Percentiles rank a stretch among this genome's conserved stretches.
Evolutionary conservation across 352 stramenopile species (phyloP).

Genomic region (Phytophthora ohioensis): DNA sequence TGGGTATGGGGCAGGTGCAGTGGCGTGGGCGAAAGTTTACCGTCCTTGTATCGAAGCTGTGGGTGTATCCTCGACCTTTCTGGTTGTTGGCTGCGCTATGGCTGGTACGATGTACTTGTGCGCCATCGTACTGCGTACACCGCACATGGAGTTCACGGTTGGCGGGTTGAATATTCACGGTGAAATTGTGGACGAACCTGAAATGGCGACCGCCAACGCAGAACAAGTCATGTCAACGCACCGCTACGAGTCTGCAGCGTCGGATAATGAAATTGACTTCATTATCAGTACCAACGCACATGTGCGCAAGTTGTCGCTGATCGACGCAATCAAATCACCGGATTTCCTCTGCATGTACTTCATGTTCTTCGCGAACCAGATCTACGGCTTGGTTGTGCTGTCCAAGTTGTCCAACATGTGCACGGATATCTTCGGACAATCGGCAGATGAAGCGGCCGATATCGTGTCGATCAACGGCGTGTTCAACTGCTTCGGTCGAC

Average conservation of each 20-base stretch:
- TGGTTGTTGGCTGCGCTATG: conserved; percentile 58
- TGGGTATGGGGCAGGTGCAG: conserved; percentile 67
- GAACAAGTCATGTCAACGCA: conserved; percentile 43
- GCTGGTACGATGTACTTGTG: conserved; percentile 53
- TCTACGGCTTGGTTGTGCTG: conserved; percentile 72
- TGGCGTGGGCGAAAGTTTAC: conserved; percentile 74
- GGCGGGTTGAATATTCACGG: conserved; percentile 69
- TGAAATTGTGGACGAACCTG: conserved; percentile 46
- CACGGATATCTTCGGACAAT: conserved; percentile 59
- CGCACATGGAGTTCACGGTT: conserved; percentile 63
- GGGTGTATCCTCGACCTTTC: conserved; percentile 58
- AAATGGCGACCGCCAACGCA: conserved; percentile 23
- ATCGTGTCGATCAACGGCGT: conserved; percentile 76
- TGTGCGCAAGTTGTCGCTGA: conserved; percentile 61
- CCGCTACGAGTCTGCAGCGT: conserved; percentile 54
- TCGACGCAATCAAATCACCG: conserved; percentile 57
- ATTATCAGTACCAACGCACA: conserved; percentile 50
- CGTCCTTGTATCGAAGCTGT: conserved; percentile 59
- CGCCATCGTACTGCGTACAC: conserved; percentile 57
- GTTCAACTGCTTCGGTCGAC: conserved; percentile 70
- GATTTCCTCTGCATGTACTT: conserved; percentile 79
- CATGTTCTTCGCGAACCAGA: conserved; percentile 75
- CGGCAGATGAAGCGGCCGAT: conserved; percentile 44
- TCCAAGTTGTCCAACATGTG: conserved; percentile 76
- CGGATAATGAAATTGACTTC: conserved; percentile 50